These are phyloP conservation scores for Cyclotella distinguenda DNA, from an alignment of 108 stramenopile genomes.

Conservation along the genomic window DNA sequence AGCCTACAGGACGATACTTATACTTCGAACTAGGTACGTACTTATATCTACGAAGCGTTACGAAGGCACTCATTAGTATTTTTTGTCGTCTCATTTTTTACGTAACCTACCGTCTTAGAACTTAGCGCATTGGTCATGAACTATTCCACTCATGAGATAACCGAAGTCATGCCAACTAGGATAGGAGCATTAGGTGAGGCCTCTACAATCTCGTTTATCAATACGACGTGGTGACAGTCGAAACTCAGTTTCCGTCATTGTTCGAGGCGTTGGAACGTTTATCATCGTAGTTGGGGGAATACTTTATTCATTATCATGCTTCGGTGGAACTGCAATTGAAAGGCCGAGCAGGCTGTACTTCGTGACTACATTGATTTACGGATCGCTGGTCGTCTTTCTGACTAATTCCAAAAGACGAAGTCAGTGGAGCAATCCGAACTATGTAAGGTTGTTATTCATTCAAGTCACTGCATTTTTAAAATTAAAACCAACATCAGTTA, in stretches of 20 bases:
- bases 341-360: constrained; percentile 3
- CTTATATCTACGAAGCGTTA: no score
- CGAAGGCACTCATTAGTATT: no score
- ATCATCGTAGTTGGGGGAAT: constrained; percentile 24
- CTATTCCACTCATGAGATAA: no score
- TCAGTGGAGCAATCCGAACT: constrained; percentile 18
- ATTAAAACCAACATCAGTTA: background rate
- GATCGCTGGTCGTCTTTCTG: constrained; percentile 20
- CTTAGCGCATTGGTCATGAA: no score
- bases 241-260: background rate
- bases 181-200: constrained; percentile 22
- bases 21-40: no score
- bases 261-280: constrained; percentile 25
- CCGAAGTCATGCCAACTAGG: constrained; percentile 22
- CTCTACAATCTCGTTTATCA: background rate
- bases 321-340: constrained; percentile 12
- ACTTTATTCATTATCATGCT: constrained; percentile 11
- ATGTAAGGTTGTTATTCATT: constrained; percentile 10
- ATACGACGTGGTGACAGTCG: background rate
- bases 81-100: no score
- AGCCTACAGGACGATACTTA: no score
- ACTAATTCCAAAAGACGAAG: constrained; percentile 27
- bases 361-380: constrained; percentile 9
- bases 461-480: background rate
- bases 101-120: no score